Evolutionary conservation across 2,329 filamentous ascomycete species (phyloP), one percentile per base, ranked within the genome.

Genomic region (Colletotrichum liriopes): DNA sequence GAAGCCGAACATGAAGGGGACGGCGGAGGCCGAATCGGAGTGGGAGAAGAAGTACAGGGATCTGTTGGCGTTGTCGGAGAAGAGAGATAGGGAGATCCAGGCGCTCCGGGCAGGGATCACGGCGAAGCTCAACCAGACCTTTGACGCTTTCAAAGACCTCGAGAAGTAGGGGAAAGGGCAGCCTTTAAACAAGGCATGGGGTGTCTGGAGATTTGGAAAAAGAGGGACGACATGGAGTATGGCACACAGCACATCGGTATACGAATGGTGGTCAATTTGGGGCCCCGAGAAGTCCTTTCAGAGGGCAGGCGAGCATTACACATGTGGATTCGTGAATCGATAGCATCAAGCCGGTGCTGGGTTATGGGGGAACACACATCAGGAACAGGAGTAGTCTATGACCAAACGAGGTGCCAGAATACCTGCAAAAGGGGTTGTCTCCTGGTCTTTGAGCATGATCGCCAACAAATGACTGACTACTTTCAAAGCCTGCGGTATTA

Each of bases 11-110:
- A 61, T 51, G 29, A 56, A 60, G 6, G 32, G 60, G 32, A 56
- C 52, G 12, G 49, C 32, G 26, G 67, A 26, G 14, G 59, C 65
- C 1, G 69, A 70, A 32, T 59, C 59, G 32, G 70, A 84, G 60
- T 89, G 88, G 88, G 85, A 88, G 77, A 79, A 79, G 59, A 88
- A 84, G 72, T 91, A 91, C 74, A 82, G 82, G 54, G 86, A 90
- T 66, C 83, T 93, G 75, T 86, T 92, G 77, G 87, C 87, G 52
- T 86, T 87, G 73, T 86, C 93, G 76, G 86, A 86, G 77, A 87
- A 89, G 71, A 86, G 87, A 71, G 90, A 92, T 76, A 86, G 86
- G 75, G 85, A 87, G 75, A 79, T 89, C 64, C 77, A 79, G 65
- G 80, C 82, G 51, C 76, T 90, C 67, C 84, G 83, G 75, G 80